Conservation (phyloP, 371 early-diverging fungal species). For the Sporodiniella umbellata region DNA sequence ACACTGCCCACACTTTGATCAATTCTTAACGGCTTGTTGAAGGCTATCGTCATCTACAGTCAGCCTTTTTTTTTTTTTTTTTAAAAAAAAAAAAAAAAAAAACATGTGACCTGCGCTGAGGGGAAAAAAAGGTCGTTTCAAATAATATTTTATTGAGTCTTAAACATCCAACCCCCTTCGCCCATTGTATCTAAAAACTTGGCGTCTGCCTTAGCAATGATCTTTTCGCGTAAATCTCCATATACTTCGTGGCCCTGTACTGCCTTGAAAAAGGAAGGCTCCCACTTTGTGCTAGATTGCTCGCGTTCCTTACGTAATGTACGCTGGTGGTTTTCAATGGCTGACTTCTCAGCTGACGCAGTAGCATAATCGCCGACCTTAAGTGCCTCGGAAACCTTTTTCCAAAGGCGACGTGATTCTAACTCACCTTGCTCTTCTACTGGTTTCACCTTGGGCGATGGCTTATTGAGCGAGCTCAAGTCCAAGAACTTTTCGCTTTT, state of each 20-base stretch:
- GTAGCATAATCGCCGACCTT: slow-evolving; percentile 60
- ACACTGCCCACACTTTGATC: not conserved
- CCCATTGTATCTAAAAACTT: slow-evolving; percentile 52
- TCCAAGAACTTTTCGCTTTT: slow-evolving; percentile 58
- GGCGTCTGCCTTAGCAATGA: slow-evolving; percentile 36
- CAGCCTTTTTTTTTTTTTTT: not conserved
- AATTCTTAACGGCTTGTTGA: no score
- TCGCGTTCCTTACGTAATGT: slow-evolving; percentile 65
- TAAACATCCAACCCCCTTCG: slow-evolving; percentile 39
- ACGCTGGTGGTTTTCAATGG: slow-evolving; percentile 74
- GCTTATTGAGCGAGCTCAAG: slow-evolving; percentile 43
- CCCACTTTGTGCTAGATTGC: slow-evolving; percentile 57
- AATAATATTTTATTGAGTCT: slow-evolving; percentile 1
- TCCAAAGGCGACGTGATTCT: slow-evolving; percentile 77
- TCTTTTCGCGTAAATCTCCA: slow-evolving; percentile 39
- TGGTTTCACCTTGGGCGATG: slow-evolving; percentile 45
- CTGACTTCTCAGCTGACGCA: slow-evolving; percentile 69
- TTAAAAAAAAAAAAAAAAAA: slow-evolving; percentile 5
- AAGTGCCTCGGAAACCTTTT: slow-evolving; percentile 67
- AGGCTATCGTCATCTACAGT: not conserved
- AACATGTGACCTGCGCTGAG: no score
- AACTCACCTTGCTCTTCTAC: slow-evolving; percentile 56
- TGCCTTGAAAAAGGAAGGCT: slow-evolving; percentile 47
- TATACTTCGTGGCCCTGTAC: slow-evolving; percentile 45
- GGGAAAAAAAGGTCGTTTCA: no score